These are phyloP conservation scores for Spergularia azorica DNA, from an alignment of 179 eudicot genomes.

Conservation along the genomic window DNA sequence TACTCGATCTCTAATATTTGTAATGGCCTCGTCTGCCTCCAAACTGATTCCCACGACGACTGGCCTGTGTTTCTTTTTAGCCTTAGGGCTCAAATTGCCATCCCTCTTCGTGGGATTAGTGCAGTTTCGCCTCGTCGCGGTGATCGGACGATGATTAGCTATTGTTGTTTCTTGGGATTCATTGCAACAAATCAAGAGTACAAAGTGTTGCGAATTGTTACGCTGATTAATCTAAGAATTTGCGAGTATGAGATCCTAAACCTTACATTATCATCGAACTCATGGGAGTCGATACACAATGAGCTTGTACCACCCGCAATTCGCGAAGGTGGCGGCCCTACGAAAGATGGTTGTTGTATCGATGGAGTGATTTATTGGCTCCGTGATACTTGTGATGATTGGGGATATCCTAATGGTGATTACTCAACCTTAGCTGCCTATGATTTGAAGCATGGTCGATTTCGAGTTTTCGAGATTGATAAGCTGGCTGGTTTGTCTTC, in stretches of 20 bases:
- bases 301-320: neutral
- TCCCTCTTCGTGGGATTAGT: neutral
- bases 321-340: neutral
- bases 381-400: neutral
- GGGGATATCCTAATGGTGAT: too few species aligned
- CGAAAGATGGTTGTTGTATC: neutral
- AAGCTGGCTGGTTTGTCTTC: neutral
- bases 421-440: neutral
- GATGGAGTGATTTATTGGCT: neutral
- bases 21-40: neutral
- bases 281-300: neutral
- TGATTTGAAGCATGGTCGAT: neutral
- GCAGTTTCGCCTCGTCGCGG: neutral
- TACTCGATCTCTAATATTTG: neutral
- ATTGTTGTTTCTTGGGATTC: neutral
- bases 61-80: neutral
- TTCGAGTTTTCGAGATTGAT: neutral
- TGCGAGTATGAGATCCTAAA: neutral
- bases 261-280: neutral
- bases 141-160: neutral
- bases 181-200: neutral
- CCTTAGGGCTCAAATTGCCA: neutral
- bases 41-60: neutral
- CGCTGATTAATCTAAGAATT: neutral
- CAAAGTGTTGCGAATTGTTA: neutral